phyloP scores from a whole-genome alignment of 1,139 yeast species.

The Zygosaccharomyces pseudobailii region DNA sequence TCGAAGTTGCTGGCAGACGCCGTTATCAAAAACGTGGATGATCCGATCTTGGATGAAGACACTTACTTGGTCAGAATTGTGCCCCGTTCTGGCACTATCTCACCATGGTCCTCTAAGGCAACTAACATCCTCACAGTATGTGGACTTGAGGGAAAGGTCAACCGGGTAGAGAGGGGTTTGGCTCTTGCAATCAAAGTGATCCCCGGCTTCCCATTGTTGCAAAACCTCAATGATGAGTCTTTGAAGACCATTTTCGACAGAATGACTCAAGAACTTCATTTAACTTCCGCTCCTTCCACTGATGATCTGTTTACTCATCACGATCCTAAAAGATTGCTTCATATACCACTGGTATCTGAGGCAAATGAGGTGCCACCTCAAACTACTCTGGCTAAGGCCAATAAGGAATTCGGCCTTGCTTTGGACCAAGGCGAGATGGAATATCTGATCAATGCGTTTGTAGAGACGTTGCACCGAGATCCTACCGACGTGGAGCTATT shows the following conservation, averaged over 20 bases:
- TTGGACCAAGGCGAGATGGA: slow-evolving; percentile 89
- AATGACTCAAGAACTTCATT: slow-evolving; percentile 80
- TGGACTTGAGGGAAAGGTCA: slow-evolving; percentile 66
- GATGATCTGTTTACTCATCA: slow-evolving; percentile 75
- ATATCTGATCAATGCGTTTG: slow-evolving; percentile 77
- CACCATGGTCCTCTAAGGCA: slow-evolving; percentile 99
- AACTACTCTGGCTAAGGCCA: slow-evolving; percentile 66
- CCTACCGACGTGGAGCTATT: slow-evolving; percentile 98
- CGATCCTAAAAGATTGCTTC: slow-evolving; percentile 78
- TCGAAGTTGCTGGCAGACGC: slow-evolving; percentile 46
- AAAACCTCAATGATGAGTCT: slow-evolving; percentile 48
- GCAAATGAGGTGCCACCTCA: slow-evolving; percentile 38
- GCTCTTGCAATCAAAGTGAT: slow-evolving; percentile 67
- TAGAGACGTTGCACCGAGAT: slow-evolving; percentile 68
- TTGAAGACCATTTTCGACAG: slow-evolving; percentile 80
- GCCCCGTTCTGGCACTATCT: slow-evolving; percentile 93
- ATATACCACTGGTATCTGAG: slow-evolving; percentile 51
- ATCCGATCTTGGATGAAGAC: slow-evolving; percentile 43
- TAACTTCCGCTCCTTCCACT: slow-evolving; percentile 55
- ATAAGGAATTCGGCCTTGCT: slow-evolving; percentile 83
- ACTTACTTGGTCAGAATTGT: slow-evolving; percentile 66
- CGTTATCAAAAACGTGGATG: slow-evolving; percentile 28
- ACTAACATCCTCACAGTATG: slow-evolving; percentile 89
- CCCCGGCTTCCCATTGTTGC: slow-evolving; percentile 59
- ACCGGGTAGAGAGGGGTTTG: slow-evolving; percentile 87